Evolutionary conservation across 2,329 filamentous ascomycete species (phyloP).

Genomic region (Chaetomium sp.): DNA sequence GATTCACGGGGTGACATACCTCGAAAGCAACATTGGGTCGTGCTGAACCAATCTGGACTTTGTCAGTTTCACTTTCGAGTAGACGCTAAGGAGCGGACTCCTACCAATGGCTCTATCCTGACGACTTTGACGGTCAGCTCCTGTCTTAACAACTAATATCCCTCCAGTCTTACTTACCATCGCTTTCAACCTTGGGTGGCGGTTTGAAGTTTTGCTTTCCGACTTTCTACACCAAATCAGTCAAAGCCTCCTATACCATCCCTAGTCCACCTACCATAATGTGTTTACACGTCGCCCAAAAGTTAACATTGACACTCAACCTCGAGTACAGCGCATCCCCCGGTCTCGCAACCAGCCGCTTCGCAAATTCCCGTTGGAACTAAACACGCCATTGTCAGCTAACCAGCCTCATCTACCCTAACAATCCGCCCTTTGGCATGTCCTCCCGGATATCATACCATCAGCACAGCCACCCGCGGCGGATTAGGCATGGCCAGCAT

Average conservation of each 20-base stretch:
- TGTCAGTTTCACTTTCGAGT: slow-evolving; percentile 30
- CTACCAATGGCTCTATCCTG: slow-evolving; percentile 24
- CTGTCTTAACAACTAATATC: background rate
- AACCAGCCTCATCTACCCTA: slow-evolving; percentile 19
- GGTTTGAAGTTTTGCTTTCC: slow-evolving; percentile 96
- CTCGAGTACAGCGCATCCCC: slow-evolving; percentile 78
- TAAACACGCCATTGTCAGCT: slow-evolving; percentile 35
- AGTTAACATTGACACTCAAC: slow-evolving; percentile 88
- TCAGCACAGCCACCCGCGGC: slow-evolving; percentile 74
- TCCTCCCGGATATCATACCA: slow-evolving; percentile 18
- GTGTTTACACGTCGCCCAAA: slow-evolving; percentile 62
- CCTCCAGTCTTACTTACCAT: slow-evolving; percentile 53
- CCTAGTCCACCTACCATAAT: slow-evolving; percentile 48
- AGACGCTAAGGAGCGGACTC: background rate
- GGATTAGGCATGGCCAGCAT: slow-evolving; percentile 75
- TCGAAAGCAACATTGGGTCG: slow-evolving; percentile 81
- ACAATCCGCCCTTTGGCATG: background rate
- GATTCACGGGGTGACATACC: background rate
- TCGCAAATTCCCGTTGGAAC: slow-evolving; percentile 90
- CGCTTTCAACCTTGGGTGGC: slow-evolving; percentile 85
- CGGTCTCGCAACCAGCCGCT: slow-evolving; percentile 69
- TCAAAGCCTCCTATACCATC: background rate
- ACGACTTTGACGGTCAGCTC: slow-evolving; percentile 19
- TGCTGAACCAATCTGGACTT: slow-evolving; percentile 55
- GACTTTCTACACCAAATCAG: slow-evolving; percentile 55